These are phyloP conservation scores for Mortierella sp. DNA, from an alignment of 371 early-diverging fungal species.

Conservation along the genomic window DNA sequence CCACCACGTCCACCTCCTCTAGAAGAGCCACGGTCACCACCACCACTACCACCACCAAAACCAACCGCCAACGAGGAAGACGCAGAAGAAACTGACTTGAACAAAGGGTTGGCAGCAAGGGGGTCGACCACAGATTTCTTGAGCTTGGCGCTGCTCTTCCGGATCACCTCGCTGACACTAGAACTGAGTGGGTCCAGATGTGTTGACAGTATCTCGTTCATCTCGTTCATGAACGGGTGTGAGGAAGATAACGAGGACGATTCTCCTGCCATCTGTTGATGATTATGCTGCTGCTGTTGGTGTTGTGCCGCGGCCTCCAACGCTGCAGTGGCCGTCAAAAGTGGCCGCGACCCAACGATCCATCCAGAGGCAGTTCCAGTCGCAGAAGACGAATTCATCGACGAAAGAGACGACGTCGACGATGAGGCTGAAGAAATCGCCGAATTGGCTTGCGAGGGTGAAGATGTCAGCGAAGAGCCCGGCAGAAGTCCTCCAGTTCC, in stretches of 20 bases:
- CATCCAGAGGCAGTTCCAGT: conserved; percentile 30
- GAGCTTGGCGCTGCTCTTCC: conserved; percentile 41
- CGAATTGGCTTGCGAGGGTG: conserved; percentile 18
- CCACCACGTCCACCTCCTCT: not conserved
- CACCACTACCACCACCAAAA: not conserved
- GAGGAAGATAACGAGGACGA: not conserved
- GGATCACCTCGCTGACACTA: conserved; percentile 39
- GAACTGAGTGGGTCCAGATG: conserved; percentile 50
- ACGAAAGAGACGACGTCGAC: conserved; percentile 29
- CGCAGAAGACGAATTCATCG: conserved; percentile 10
- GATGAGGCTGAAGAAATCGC: conserved; percentile 17
- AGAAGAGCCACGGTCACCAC: not conserved
- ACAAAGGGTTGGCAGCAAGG: conserved; percentile 28
- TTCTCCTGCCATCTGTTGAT: not conserved
- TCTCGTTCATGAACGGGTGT: conserved; percentile 30
- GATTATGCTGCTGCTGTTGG: conserved; percentile 4
- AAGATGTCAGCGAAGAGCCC: conserved; percentile 10
- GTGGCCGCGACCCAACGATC: conserved; percentile 27
- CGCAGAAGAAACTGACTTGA: conserved; percentile 12
- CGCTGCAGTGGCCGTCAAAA: conserved; percentile 44
- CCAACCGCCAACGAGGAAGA: not conserved
- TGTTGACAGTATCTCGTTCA: conserved; percentile 32
- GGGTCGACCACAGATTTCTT: conserved; percentile 49
- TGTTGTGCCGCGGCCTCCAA: conserved; percentile 45
- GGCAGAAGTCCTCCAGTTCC: not conserved